These are phyloP conservation scores for Oleoguttula mirabilis DNA, from an alignment of 495 filamentous ascomycete species.

Conservation along the genomic window DNA sequence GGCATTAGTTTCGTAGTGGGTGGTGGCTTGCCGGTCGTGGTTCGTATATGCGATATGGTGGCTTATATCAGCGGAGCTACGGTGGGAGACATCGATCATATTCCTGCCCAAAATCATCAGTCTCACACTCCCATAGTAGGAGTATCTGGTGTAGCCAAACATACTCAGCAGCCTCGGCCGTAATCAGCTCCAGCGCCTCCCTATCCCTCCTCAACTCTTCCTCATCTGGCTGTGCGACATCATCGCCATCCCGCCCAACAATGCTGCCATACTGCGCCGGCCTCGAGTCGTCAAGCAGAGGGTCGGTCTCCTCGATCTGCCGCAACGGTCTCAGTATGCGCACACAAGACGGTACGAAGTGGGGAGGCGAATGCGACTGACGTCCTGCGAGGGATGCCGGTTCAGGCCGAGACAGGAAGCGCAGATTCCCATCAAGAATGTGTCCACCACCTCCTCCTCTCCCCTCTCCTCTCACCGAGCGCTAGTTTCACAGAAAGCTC, in stretches of 20 bases:
- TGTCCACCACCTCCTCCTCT: background rate
- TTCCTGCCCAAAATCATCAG: constrained; percentile 3
- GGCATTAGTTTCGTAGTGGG: background rate
- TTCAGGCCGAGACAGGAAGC: constrained; percentile 28
- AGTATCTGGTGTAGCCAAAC: constrained; percentile 1
- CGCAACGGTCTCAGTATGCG: too few relatives aligned
- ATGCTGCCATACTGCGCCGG: constrained; percentile 28
- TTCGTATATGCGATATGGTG: constrained; percentile 4
- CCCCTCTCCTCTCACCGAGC: too few relatives aligned
- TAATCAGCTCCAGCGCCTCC: constrained; percentile 30
- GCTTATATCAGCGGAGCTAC: constrained; percentile 4
- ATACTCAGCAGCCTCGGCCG: constrained; percentile 29
- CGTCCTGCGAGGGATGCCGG: constrained; percentile 27
- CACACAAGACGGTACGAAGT: too few relatives aligned
- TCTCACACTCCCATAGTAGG: background rate
- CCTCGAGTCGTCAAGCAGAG: constrained; percentile 26
- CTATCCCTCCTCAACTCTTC: constrained; percentile 30
- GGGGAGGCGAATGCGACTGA: constrained; percentile 13
- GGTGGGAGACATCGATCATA: constrained; percentile 18
- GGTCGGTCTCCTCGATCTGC: constrained; percentile 27
- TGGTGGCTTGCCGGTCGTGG: constrained; percentile 1
- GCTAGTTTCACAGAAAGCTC: too few relatives aligned
- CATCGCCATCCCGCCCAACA: constrained; percentile 11
- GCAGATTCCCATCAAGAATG: constrained; percentile 30
- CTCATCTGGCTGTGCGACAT: constrained; percentile 24